Percentiles rank a stretch among this genome's conserved stretches.
Evolutionary conservation across 148 eudicot species (phyloP).

Genomic region (Camellia sinensis): DNA sequence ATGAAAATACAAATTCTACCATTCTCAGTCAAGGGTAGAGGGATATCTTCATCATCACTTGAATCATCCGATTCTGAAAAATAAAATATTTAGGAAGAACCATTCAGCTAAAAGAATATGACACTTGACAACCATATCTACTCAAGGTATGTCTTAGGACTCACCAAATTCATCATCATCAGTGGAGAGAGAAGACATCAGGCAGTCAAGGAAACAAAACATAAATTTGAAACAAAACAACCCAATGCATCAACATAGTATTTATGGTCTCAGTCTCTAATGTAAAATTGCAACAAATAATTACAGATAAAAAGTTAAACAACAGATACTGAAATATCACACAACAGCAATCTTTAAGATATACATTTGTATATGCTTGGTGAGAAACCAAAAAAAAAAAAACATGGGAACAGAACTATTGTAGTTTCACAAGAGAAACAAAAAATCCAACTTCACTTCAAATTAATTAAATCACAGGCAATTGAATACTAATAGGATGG

Average conservation of each 20-base stretch:
- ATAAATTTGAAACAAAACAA: neutral
- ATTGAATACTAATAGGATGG: neutral
- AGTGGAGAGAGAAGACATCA: slow-evolving; percentile 19
- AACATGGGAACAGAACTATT: neutral
- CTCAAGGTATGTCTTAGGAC: slow-evolving; percentile 1
- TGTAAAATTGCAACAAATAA: neutral
- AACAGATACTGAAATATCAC: neutral
- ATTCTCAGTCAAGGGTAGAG: slow-evolving; percentile 20
- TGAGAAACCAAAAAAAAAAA: neutral
- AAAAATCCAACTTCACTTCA: neutral
- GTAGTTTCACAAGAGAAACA: too few relatives aligned
- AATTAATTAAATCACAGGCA: neutral
- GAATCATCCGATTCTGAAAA: slow-evolving; percentile 23
- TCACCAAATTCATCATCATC: slow-evolving; percentile 30
- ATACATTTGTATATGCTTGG: too few relatives aligned
- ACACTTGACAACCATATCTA: slow-evolving; percentile 1
- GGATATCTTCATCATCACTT: slow-evolving; percentile 33
- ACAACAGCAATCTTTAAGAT: too few relatives aligned
- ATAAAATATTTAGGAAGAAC: neutral
- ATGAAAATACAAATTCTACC: slow-evolving; percentile 22
- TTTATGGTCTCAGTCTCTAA: neutral
- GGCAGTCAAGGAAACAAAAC: slow-evolving; percentile 40
- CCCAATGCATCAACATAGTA: neutral
- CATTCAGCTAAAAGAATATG: neutral
- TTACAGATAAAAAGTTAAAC: neutral